Evolutionary conservation across 139 green algal genomes (phyloP).

Genomic region (Ettlia oleoabundans): DNA sequence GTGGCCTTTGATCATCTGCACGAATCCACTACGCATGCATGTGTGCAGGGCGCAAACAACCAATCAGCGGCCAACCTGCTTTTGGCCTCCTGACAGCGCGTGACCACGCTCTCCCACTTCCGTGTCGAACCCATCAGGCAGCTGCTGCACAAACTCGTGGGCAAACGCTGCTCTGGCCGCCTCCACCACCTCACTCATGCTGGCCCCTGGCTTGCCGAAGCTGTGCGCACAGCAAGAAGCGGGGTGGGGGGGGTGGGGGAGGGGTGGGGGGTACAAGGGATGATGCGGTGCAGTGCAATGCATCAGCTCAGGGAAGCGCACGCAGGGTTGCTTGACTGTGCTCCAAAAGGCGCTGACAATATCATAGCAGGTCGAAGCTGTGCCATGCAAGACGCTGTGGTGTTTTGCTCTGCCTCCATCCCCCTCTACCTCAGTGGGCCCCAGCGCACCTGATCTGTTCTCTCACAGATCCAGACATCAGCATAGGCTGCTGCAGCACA

Average conservation of each 20-base stretch:
- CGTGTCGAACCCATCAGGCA: constrained; percentile 74
- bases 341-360: too few species aligned
- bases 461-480: constrained; percentile 83
- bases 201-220: constrained; percentile 23
- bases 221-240: not conserved
- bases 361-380: too few species aligned
- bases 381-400: too few species aligned
- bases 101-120: constrained; percentile 59
- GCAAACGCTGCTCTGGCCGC: constrained; percentile 65
- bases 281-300: too few species aligned
- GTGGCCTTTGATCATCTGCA: too few species aligned
- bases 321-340: not conserved
- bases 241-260: too few species aligned
- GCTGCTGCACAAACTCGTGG: constrained; percentile 74
- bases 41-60: too few species aligned
- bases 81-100: constrained; percentile 71
- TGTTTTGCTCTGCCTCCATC: too few species aligned
- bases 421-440: constrained; percentile 39
- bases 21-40: too few species aligned
- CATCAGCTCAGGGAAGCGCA: not conserved
- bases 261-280: not conserved
- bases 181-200: constrained; percentile 2
- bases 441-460: constrained; percentile 86
- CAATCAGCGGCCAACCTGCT: too few species aligned
- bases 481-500: constrained; percentile 80